Evolutionary conservation across 768 basidiomycete genomes (phyloP).

Genomic region (Tulasnella calospora): DNA sequence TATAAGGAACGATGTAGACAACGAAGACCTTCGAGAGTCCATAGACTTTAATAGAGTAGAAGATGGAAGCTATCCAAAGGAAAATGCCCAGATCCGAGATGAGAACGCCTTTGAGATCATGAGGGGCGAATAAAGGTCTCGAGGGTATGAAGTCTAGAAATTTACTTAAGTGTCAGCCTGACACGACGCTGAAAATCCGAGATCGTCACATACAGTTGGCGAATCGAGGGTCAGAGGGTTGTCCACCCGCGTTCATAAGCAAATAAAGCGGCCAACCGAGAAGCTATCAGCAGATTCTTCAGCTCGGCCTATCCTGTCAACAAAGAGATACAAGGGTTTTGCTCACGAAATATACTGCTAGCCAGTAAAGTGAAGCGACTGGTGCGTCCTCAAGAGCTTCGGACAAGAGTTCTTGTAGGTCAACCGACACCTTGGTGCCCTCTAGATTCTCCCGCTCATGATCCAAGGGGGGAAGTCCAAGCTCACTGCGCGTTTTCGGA

Average conservation of each 20-base stretch:
- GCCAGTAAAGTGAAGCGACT: slow-evolving; percentile 54
- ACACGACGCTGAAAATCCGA: not conserved
- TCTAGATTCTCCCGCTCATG: slow-evolving; percentile 58
- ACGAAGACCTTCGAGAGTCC: slow-evolving; percentile 71
- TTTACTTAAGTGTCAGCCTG: not conserved
- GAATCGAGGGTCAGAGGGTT: slow-evolving; percentile 66
- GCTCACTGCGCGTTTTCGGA: slow-evolving; percentile 72
- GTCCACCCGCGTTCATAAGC: slow-evolving; percentile 76
- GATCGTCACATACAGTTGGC: slow-evolving; percentile 63
- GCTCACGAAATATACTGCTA: slow-evolving; percentile 57
- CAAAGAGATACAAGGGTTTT: not conserved
- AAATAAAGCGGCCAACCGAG: slow-evolving; percentile 86
- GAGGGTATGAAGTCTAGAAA: slow-evolving; percentile 68
- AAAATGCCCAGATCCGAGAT: slow-evolving; percentile 78
- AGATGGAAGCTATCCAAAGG: slow-evolving; percentile 60
- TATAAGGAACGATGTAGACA: slow-evolving; percentile 56
- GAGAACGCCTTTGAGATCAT: slow-evolving; percentile 78
- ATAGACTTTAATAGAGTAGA: slow-evolving; percentile 51
- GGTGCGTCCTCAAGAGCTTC: slow-evolving; percentile 93
- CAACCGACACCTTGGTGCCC: slow-evolving; percentile 60
- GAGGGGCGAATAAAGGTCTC: slow-evolving; percentile 76
- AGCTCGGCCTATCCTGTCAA: not conserved
- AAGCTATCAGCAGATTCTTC: slow-evolving; percentile 43
- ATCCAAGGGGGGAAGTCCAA: slow-evolving; percentile 61
- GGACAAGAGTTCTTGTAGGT: slow-evolving; percentile 65